Evolutionary conservation across 2,329 filamentous ascomycete species (phyloP).

Genomic region (Cadophora luteo-olivacea): DNA sequence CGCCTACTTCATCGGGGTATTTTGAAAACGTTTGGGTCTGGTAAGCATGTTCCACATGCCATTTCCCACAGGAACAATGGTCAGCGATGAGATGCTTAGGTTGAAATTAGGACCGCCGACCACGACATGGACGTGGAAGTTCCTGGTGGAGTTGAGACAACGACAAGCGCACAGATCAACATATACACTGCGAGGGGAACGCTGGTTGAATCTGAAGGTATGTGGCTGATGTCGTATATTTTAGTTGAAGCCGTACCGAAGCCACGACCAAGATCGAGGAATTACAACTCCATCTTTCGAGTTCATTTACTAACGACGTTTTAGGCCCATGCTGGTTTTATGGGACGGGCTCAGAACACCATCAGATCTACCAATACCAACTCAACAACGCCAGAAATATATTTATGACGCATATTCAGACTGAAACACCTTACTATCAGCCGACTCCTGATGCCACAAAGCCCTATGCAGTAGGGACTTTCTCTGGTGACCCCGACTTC

Average conservation of each 20-base stretch:
- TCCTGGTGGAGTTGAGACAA: background rate
- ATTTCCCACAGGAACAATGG: too few species aligned
- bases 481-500: background rate
- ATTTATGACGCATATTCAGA: conserved; percentile 69
- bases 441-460: conserved; percentile 51
- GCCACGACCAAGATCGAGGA: too few species aligned
- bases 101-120: conserved; percentile 16
- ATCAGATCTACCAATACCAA: conserved; percentile 69
- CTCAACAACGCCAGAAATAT: conserved; percentile 64
- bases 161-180: background rate
- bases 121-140: conserved; percentile 30
- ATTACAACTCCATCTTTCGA: too few species aligned
- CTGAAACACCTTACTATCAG: conserved; percentile 75
- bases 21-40: conserved; percentile 28
- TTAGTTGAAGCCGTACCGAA: conserved; percentile 45
- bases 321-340: background rate
- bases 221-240: conserved; percentile 69
- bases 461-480: background rate
- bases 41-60: conserved; percentile 7
- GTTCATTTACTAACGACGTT: too few species aligned
- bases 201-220: conserved; percentile 58
- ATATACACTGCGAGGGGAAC: conserved; percentile 17
- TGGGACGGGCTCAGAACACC: background rate
- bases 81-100: too few species aligned
- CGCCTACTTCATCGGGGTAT: conserved; percentile 44